A percentile compares a stretch with the other conserved stretches of the same genome.
Evolutionary conservation across 1,284 basidiomycete genomes (phyloP).

Genomic region (Apiotrichum laibachii): DNA sequence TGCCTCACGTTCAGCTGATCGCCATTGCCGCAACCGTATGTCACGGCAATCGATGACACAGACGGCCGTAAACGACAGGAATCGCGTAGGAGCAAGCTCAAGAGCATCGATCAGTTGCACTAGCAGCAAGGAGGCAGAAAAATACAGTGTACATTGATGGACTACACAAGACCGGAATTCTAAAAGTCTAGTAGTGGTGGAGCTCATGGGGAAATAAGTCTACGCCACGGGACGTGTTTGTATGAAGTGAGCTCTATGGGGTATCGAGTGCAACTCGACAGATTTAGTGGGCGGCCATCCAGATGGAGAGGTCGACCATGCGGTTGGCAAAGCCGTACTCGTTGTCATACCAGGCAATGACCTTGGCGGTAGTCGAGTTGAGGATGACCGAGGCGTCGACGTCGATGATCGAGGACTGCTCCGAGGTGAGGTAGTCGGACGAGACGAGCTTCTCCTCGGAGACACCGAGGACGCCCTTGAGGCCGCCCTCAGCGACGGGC

Average conservation of each 20-base stretch:
- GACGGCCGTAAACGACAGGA: too few relatives aligned
- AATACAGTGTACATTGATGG: slow-evolving; percentile 1
- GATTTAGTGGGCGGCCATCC: slow-evolving; percentile 17
- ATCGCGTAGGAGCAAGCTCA: background rate
- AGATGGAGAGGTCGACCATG: slow-evolving; percentile 24
- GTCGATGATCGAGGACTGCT: slow-evolving; percentile 46
- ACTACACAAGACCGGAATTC: slow-evolving; percentile 3
- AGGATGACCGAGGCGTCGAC: slow-evolving; percentile 47
- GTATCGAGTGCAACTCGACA: too few relatives aligned
- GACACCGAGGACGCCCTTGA: slow-evolving; percentile 45
- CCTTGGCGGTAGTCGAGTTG: slow-evolving; percentile 42
- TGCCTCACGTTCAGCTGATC: background rate
- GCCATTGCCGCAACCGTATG: background rate
- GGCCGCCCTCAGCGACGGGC: slow-evolving; percentile 20
- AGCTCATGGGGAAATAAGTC: background rate
- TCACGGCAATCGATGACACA: background rate
- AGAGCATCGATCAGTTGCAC: background rate
- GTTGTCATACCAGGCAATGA: slow-evolving; percentile 53
- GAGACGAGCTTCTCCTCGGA: slow-evolving; percentile 52
- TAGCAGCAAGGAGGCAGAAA: background rate
- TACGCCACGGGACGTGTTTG: background rate
- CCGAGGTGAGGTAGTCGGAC: slow-evolving; percentile 48
- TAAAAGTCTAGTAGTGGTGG: background rate
- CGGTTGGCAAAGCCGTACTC: slow-evolving; percentile 40
- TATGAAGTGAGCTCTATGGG: too few relatives aligned